Evolutionary conservation across 129 eudicot species (phyloP), one percentile per base, ranked within the genome.

Genomic region (Lactuca saligna): DNA sequence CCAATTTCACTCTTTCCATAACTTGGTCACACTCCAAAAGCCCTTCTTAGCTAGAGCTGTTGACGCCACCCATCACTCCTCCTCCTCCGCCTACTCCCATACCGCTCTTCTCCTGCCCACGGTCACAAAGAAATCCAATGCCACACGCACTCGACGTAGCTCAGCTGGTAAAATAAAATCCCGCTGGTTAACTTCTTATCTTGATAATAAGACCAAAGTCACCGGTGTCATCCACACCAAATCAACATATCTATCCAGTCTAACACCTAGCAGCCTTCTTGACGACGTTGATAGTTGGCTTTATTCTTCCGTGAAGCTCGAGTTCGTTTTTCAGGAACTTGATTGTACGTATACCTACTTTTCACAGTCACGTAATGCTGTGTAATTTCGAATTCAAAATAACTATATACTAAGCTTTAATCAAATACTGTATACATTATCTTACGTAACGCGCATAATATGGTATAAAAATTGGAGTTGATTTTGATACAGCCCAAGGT

Each of bases 281-380:
- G 90, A 87, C 57, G 78, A 73, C 3, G 58, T 81, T 11, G 15
- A 67, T 37, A 85, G 84, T 73, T 16, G 82, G 38, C 67, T 82
- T 2, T 91, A 91, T 2, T 67, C 37, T 48, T 62, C 86, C 37
- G 63, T 85, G 16, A 67, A 67, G 17, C 7, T 88, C 54, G 86
- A 85, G 64, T 82, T 88, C 13, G 86, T 85, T 54, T 83, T 86
- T 8, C 77, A 82, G 8, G 86, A 84, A 20, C 77, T 88, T 54
- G 79, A 88, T 60, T 82, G 81, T 77, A 77, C 7, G 72, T 69
- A 25, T 25, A 25, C 29, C 29, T 25, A 25, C 29, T 25, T 25
- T 25, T 25, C 20, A 25, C 29, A 25, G 29, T 25, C 29, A 25
- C 1, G 29, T 25, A 25, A 25, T 25, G 29, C 2, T 25, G 29